Evolutionary conservation across 225 moss, liverwort and hornwort genomes (phyloP).

Genomic region (Marchantia polymorpha): DNA sequence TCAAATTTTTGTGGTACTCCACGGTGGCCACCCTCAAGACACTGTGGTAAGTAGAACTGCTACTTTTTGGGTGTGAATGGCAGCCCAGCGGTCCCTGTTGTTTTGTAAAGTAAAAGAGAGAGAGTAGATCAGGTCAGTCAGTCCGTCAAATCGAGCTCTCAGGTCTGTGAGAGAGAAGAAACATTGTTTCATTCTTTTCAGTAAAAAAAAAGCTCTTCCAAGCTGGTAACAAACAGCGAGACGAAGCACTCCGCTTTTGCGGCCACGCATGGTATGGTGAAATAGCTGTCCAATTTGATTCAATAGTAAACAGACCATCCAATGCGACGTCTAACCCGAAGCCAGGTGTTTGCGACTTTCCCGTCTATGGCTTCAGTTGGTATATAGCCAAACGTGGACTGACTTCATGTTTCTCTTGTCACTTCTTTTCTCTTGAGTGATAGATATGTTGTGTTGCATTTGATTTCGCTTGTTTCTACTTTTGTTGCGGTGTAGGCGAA

Average conservation of each 20-base stretch:
- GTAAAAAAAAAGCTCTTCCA: conserved; percentile 11
- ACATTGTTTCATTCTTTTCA: conserved; percentile 30
- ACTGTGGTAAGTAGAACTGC: conserved; percentile 21
- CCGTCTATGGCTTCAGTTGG: too few species aligned
- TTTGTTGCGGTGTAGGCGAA: too few species aligned
- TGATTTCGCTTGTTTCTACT: too few species aligned
- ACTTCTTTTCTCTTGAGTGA: too few species aligned
- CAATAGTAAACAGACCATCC: too few species aligned
- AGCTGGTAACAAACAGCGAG: conserved; percentile 13
- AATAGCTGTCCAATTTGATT: too few species aligned
- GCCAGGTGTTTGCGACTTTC: too few species aligned
- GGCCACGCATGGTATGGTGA: neutral
- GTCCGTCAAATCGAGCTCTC: conserved; percentile 1
- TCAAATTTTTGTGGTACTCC: conserved; percentile 34
- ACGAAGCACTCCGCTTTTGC: neutral
- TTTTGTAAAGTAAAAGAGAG: conserved; percentile 44
- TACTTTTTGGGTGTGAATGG: conserved; percentile 27
- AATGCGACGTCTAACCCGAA: too few species aligned
- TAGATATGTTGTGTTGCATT: too few species aligned
- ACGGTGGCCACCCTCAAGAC: conserved; percentile 16
- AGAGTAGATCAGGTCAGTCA: conserved; percentile 11
- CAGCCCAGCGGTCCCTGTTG: conserved; percentile 34
- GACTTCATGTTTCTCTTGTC: too few species aligned
- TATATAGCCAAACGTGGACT: too few species aligned
- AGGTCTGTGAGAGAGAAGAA: conserved; percentile 12